A percentile compares a stretch with the other conserved stretches of the same genome.
Evolutionary conservation across 345 rosid species (phyloP).

Genomic region (Populus tremula): DNA sequence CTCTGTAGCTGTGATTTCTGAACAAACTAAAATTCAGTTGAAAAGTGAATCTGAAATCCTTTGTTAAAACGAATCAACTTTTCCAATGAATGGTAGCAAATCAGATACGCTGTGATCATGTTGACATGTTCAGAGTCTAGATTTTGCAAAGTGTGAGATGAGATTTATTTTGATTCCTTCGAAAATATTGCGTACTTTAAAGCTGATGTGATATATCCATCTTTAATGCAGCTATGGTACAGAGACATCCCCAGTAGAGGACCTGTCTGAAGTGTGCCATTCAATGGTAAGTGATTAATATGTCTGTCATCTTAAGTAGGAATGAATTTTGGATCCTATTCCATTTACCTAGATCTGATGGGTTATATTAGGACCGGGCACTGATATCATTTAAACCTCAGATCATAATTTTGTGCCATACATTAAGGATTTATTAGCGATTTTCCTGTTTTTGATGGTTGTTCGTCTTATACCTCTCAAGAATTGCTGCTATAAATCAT

Average conservation of each 20-base stretch:
- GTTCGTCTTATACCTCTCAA: too few species aligned
- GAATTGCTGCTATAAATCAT: too few species aligned
- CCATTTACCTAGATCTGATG: background rate
- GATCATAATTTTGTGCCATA: background rate
- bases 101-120: background rate
- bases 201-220: conserved; percentile 12
- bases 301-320: background rate
- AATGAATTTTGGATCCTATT: too few species aligned
- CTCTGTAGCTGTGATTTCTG: background rate
- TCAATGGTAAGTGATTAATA: conserved; percentile 50
- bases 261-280: conserved; percentile 81
- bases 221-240: conserved; percentile 68
- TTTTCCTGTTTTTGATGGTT: background rate
- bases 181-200: background rate
- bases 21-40: background rate
- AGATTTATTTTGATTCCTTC: background rate
- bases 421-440: background rate
- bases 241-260: conserved; percentile 63
- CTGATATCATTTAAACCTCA: background rate
- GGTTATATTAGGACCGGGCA: background rate
- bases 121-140: too few species aligned
- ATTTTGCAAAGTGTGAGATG: too few species aligned
- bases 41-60: background rate
- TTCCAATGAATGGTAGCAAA: background rate
- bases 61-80: background rate